phyloP scores from a whole-genome alignment of 2,329 filamentous ascomycete species.

The Paraphaeosphaeria sporulosa region DNA sequence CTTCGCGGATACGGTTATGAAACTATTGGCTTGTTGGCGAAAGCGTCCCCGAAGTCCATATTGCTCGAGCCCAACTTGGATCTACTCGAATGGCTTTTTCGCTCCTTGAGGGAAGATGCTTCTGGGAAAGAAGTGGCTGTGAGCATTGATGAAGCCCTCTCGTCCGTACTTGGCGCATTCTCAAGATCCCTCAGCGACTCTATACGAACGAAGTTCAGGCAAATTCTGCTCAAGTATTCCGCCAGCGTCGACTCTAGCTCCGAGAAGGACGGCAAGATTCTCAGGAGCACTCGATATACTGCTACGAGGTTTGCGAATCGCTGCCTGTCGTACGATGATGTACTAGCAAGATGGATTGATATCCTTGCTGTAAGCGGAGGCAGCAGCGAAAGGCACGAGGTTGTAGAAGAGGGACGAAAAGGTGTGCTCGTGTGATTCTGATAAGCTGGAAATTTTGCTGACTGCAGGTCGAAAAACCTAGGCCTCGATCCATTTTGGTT shows the following conservation, averaged over 20 bases:
- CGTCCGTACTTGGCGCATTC: constrained; percentile 73
- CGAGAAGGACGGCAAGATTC: constrained; percentile 50
- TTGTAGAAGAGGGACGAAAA: constrained; percentile 87
- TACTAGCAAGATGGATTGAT: constrained; percentile 85
- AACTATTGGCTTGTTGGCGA: constrained; percentile 82
- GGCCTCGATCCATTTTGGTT: constrained; percentile 81
- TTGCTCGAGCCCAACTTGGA: constrained; percentile 60
- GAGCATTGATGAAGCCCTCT: constrained; percentile 88
- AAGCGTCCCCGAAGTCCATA: constrained; percentile 67
- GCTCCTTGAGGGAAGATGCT: constrained; percentile 80
- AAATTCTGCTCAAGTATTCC: constrained; percentile 44
- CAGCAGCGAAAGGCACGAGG: constrained; percentile 75
- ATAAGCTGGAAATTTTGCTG: not conserved
- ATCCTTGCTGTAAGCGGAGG: constrained; percentile 78
- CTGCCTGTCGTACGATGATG: constrained; percentile 80
- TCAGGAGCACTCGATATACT: constrained; percentile 75
- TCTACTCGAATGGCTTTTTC: constrained; percentile 79
- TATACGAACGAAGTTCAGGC: constrained; percentile 50
- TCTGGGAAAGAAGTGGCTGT: constrained; percentile 77
- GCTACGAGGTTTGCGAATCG: constrained; percentile 89
- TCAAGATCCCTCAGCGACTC: constrained; percentile 52
- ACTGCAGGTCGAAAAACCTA: not conserved
- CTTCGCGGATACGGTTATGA: constrained; percentile 87
- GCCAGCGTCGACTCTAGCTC: constrained; percentile 23
- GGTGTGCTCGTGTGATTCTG: constrained; percentile 44